Percentiles rank a stretch among this genome's conserved stretches.
Conservation (phyloP, 129 eudicot species). For the Deinandra increscens region DNA sequence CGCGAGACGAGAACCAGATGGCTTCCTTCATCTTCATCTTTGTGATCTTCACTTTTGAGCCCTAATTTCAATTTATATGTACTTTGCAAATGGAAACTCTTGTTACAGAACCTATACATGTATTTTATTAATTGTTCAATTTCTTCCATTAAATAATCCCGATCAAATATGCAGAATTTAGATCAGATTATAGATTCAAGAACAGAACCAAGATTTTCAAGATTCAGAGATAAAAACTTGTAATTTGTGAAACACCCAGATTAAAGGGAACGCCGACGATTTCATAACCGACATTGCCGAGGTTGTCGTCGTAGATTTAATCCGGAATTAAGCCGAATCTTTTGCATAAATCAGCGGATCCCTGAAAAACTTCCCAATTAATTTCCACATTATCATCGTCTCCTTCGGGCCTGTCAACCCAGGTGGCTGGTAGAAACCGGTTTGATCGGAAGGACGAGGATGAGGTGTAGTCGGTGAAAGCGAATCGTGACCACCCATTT, state of each 20-base stretch:
- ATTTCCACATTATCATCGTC: conserved; percentile 45
- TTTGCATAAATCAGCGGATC: conserved; percentile 91
- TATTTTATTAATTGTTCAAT: conserved; percentile 50
- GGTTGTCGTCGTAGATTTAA: conserved; percentile 11
- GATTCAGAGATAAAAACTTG: no score
- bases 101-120: conserved; percentile 66
- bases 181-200: conserved; percentile 14
- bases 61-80: no score
- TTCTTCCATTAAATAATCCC: conserved; percentile 43
- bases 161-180: conserved; percentile 7
- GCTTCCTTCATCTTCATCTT: no score
- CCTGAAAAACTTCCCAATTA: conserved; percentile 80
- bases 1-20: no score
- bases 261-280: conserved; percentile 41
- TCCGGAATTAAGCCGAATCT: conserved; percentile 34
- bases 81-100: no score
- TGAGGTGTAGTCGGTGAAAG: conserved; percentile 44
- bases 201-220: conserved; percentile 6
- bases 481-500: conserved; percentile 88
- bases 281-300: conserved; percentile 18
- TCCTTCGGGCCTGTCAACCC: conserved; percentile 23
- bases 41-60: no score
- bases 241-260: conserved; percentile 33
- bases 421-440: conserved; percentile 39
- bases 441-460: conserved; percentile 49